Evolutionary conservation across 192 early-diverging fungal species (phyloP), one percentile per base, ranked within the genome.

Genomic region (Paraglomus occultum): DNA sequence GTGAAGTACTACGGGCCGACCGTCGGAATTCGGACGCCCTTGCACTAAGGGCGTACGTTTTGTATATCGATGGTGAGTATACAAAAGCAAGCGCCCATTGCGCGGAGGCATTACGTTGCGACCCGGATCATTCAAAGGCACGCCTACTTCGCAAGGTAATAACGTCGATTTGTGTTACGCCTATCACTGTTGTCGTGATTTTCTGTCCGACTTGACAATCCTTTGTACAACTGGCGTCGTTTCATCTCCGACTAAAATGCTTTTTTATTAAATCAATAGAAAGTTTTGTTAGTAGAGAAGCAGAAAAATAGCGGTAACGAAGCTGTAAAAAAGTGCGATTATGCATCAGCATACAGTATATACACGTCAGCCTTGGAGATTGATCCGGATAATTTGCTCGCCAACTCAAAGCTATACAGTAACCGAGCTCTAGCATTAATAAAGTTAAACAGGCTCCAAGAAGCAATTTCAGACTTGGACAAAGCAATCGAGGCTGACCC

Each of bases 121-220:
- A 95, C 70, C 93, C 92, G 10, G 92, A 94, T 77, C 85, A 91
- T 70, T 70, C 76, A 40, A 81, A 84, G 46, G 90, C 92, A 8
- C 80, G 87, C 18, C 70, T 75, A 44, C 67, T 95, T 23, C 68
- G 89, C 71, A 39, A 17, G 64, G 64, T 67, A 20, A 22, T 22
- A 4, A 46, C 11, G 45, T 22, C 12, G 14, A 20, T 63, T 45
- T 8, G 11, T 46, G 48, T 48, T 63, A 23, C 22, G 15, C 6
- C 20, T 61, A 14, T 45, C 46, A 12, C 47, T 45, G 10, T 46
- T 63, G 23, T 44, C 15, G 9, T 11, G 43, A 10, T 63, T 45
- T 9, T 2, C 23, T 42, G 43, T 44, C 5, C 20, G 17, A 10
- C 12, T 42, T 4, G 6, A 0, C 18, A 60, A 10, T 2, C 18